Base-by-base conservation (phyloP, 257 asterid genomes). In the Salvia miltiorrhiza region DNA sequence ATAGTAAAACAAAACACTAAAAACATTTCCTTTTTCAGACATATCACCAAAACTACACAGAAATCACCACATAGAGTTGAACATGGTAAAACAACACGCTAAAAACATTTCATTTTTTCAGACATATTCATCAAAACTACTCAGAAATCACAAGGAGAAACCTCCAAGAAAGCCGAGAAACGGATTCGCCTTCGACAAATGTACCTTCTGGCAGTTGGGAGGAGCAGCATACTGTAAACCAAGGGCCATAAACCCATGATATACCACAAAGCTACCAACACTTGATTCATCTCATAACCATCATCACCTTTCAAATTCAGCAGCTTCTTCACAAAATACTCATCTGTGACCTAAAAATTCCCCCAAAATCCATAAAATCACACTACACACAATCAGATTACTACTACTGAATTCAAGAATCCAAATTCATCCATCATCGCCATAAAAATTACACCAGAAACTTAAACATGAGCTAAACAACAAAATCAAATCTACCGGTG, bases 171-270 rank as follows among this genome's bases (percentile, higher is more conserved):
- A 58, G n/a, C 52, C 13, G 20, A 65, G 9, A 41, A 40, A 33
- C 1, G 30, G 55, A 49, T 32, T 47, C 10, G 3, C 9, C 57
- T 11, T 35, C 9, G 6, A 49, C 20, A 23, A 62, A 14, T 24
- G 35, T 10, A 93, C 99, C 97, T 90, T 87, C 97, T 81, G 69
- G 82, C 97, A 19, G 95, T 75, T 53, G 99, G 99, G 69, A 90
- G 73, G 60, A 93, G 89, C 71, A 93, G 83, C 99, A 93, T 90
- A 67, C 87, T 77, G 77, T 87, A 93, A 12, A 89, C 61, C 71
- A 88, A 59, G 11, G 99, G 99, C 96, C 93, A 93, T 70, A 93
- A 73, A 7, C 96, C 99, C 99, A 93, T 89, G 49, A 93, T 82
- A 67, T 87, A 88, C 96, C 97, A 93, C 60, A 78, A 57, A 61